These are phyloP conservation scores for Castanea sativa DNA, from an alignment of 306 rosid species.

Conservation along the genomic window DNA sequence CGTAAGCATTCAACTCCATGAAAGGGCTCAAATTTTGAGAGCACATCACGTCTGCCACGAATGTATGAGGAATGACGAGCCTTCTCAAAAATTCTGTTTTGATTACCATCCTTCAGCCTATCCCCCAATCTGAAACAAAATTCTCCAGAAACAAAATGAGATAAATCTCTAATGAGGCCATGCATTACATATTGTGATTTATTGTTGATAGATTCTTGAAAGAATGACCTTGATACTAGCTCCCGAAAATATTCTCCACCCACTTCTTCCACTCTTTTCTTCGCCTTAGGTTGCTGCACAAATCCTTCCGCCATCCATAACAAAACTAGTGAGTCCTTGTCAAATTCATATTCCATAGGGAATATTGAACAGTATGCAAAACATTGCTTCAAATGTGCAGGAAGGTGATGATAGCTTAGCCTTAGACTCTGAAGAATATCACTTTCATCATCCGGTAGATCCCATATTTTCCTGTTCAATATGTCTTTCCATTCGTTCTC, in stretches of 20 bases:
- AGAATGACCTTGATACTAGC: slow-evolving; percentile 33
- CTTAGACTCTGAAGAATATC: slow-evolving; percentile 33
- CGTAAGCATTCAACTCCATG: slow-evolving; percentile 19
- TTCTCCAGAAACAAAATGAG: slow-evolving; percentile 31
- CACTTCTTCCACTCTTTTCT: slow-evolving; percentile 22
- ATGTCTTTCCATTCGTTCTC: slow-evolving; percentile 42
- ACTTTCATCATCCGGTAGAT: slow-evolving; percentile 33
- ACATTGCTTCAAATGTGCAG: slow-evolving; percentile 34
- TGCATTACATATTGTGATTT: slow-evolving; percentile 21
- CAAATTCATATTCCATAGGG: slow-evolving; percentile 18
- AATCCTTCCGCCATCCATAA: slow-evolving; percentile 45
- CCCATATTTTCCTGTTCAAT: slow-evolving; percentile 38
- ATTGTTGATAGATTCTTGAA: slow-evolving; percentile 11
- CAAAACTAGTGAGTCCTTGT: slow-evolving; percentile 27
- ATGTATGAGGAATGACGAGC: slow-evolving; percentile 35
- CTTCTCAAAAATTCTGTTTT: slow-evolving; percentile 17
- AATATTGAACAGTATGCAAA: slow-evolving; percentile 29
- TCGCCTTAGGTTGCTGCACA: slow-evolving; percentile 26
- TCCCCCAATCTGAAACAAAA: slow-evolving; percentile 31
- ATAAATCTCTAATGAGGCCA: slow-evolving; percentile 25
- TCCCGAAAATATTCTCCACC: slow-evolving; percentile 33
- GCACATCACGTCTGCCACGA: slow-evolving; percentile 23
- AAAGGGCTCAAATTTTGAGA: slow-evolving; percentile 27
- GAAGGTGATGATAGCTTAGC: slow-evolving; percentile 33
- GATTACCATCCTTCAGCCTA: neutral